phyloP scores from a whole-genome alignment of 495 filamentous ascomycete species.

The Aspergillus haitiensis region DNA sequence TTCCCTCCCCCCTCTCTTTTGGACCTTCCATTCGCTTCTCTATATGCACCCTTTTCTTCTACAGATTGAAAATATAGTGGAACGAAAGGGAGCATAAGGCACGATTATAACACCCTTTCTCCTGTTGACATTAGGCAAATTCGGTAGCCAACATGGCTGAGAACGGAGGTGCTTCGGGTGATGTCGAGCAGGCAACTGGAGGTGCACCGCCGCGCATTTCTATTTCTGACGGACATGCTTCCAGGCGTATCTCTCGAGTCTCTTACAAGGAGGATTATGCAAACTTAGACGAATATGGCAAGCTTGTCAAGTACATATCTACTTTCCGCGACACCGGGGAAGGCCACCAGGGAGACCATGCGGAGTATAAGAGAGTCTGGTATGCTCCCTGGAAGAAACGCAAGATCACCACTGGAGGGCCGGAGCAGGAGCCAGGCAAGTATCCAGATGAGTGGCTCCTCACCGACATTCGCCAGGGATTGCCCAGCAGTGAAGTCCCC shows the following conservation, averaged over 20 bases:
- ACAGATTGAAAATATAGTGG: background rate
- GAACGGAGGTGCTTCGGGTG: slow-evolving; percentile 17
- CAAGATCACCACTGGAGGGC: slow-evolving; percentile 48
- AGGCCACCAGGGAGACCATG: slow-evolving; percentile 27
- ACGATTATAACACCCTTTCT: slow-evolving; percentile 10
- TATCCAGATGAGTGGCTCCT: slow-evolving; percentile 71
- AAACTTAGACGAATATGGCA: slow-evolving; percentile 53
- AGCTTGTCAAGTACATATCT: slow-evolving; percentile 63
- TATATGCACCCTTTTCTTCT: background rate
- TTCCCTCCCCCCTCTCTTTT: slow-evolving; percentile 3
- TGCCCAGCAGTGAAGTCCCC: slow-evolving; percentile 55
- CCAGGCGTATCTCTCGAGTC: slow-evolving; percentile 41
- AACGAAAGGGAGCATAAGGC: slow-evolving; percentile 6
- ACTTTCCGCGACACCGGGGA: slow-evolving; percentile 55
- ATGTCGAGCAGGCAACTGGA: slow-evolving; percentile 20
- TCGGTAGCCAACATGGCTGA: slow-evolving; percentile 26
- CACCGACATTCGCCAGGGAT: slow-evolving; percentile 65
- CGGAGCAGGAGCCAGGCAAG: slow-evolving; percentile 37
- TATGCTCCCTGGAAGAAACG: slow-evolving; percentile 60
- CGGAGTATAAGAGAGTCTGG: slow-evolving; percentile 43
- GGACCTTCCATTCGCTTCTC: slow-evolving; percentile 1
- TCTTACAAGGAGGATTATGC: slow-evolving; percentile 41
- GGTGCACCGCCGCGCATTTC: slow-evolving; percentile 18
- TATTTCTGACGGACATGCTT: slow-evolving; percentile 19
- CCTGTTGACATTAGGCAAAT: slow-evolving; percentile 8